Percentiles rank a stretch among this genome's conserved stretches.
These are phyloP conservation scores for Asterophora lycoperdoides DNA, from an alignment of 768 basidiomycete genomes.

Conservation along the genomic window DNA sequence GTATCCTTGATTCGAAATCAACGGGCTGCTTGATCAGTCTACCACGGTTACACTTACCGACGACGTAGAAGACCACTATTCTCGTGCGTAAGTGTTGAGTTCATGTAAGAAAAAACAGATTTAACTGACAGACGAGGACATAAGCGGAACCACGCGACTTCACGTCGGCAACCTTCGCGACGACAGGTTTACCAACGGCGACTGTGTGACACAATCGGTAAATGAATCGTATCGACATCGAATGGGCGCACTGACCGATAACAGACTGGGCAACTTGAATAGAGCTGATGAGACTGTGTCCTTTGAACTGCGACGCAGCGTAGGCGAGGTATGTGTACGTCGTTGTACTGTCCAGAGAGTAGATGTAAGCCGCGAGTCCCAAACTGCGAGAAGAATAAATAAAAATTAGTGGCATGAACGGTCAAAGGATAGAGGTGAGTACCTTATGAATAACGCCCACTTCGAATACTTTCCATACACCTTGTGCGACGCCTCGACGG, in stretches of 20 bases:
- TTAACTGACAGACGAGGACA: constrained; percentile 46
- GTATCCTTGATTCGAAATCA: constrained; percentile 32
- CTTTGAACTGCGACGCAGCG: constrained; percentile 48
- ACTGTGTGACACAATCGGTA: constrained; percentile 19
- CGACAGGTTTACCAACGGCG: constrained; percentile 57
- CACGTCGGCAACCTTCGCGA: constrained; percentile 72
- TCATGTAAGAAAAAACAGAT: background rate
- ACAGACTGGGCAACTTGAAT: constrained; percentile 52
- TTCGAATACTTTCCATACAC: constrained; percentile 51
- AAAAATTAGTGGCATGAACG: background rate
- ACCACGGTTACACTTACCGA: constrained; percentile 36
- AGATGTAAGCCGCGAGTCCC: constrained; percentile 70
- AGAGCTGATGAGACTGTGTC: constrained; percentile 52
- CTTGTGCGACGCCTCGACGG: constrained; percentile 47
- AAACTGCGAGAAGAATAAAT: constrained; percentile 42
- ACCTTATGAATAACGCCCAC: constrained; percentile 62
- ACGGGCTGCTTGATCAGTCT: background rate
- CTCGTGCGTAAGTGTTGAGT: background rate
- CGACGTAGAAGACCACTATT: constrained; percentile 53
- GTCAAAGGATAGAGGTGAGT: constrained; percentile 2
- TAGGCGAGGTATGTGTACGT: constrained; percentile 62
- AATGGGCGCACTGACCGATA: constrained; percentile 38
- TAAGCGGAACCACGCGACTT: constrained; percentile 64
- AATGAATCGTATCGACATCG: background rate
- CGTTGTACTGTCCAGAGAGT: constrained; percentile 68